Percentiles rank a stretch among this genome's conserved stretches.
These are phyloP conservation scores for Jimgerdemannia flammicorona DNA, from an alignment of 192 early-diverging fungal genomes.

Conservation along the genomic window DNA sequence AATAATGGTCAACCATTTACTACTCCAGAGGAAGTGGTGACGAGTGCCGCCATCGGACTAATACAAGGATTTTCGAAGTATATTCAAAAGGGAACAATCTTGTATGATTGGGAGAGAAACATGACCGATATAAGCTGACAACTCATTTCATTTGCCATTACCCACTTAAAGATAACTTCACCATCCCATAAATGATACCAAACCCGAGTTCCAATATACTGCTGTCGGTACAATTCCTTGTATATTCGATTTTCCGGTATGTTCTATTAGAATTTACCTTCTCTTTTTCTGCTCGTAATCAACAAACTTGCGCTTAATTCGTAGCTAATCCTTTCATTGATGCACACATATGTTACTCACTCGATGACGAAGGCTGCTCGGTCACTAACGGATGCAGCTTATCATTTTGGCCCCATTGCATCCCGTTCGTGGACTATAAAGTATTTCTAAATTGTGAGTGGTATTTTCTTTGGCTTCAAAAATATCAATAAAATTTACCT, in stretches of 20 bases:
- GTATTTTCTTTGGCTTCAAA: too few species aligned
- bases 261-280: background rate
- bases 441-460: background rate
- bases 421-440: background rate
- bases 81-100: background rate
- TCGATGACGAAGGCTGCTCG: background rate
- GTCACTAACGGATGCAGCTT: background rate
- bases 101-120: background rate
- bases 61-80: background rate
- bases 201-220: too few species aligned
- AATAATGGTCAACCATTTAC: background rate
- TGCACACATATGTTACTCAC: background rate
- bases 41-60: background rate
- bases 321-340: background rate
- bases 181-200: too few species aligned
- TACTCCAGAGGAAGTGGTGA: background rate
- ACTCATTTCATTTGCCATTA: background rate
- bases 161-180: background rate
- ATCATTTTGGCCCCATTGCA: background rate
- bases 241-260: background rate
- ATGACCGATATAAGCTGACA: background rate
- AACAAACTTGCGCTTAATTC: background rate
- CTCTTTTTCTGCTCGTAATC: background rate
- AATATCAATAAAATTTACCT: too few species aligned
- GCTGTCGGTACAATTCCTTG: background rate